Evolutionary conservation across 2,329 filamentous ascomycete genomes (phyloP).

Genomic region (Endothia cerciana): DNA sequence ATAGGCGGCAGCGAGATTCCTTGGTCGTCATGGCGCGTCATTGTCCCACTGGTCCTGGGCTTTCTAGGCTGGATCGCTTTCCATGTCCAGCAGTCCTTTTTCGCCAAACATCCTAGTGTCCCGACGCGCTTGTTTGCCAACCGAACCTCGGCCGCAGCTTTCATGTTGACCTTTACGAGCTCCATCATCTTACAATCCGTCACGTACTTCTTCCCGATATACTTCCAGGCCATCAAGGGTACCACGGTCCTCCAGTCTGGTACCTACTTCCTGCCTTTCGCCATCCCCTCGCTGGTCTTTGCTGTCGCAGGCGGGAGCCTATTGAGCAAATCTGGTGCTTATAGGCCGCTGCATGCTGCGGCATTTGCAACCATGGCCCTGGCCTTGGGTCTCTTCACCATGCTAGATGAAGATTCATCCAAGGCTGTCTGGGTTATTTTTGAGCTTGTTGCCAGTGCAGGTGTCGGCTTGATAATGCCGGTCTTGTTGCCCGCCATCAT

Average conservation of each 20-base stretch:
- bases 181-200: conserved; percentile 40
- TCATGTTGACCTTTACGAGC: conserved; percentile 42
- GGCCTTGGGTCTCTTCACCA: too few species aligned
- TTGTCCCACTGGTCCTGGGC: conserved; percentile 6
- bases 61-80: conserved; percentile 2
- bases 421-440: too few species aligned
- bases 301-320: not conserved
- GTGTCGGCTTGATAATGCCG: conserved; percentile 38
- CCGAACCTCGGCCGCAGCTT: conserved; percentile 40
- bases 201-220: conserved; percentile 45
- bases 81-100: conserved; percentile 10
- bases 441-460: not conserved
- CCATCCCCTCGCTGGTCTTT: not conserved
- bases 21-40: conserved; percentile 12
- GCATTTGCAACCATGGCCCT: not conserved
- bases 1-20: conserved; percentile 1
- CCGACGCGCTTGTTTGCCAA: conserved; percentile 49
- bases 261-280: conserved; percentile 33
- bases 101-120: conserved; percentile 39
- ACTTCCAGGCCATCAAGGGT: conserved; percentile 45
- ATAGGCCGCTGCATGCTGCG: conserved; percentile 1
- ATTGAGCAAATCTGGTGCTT: conserved; percentile 9
- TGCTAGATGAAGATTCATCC: too few species aligned
- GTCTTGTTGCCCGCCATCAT: conserved; percentile 42
- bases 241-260: conserved; percentile 35